These are phyloP conservation scores for Escallonia rubra DNA, from an alignment of 129 eudicot genomes.

Conservation along the genomic window DNA sequence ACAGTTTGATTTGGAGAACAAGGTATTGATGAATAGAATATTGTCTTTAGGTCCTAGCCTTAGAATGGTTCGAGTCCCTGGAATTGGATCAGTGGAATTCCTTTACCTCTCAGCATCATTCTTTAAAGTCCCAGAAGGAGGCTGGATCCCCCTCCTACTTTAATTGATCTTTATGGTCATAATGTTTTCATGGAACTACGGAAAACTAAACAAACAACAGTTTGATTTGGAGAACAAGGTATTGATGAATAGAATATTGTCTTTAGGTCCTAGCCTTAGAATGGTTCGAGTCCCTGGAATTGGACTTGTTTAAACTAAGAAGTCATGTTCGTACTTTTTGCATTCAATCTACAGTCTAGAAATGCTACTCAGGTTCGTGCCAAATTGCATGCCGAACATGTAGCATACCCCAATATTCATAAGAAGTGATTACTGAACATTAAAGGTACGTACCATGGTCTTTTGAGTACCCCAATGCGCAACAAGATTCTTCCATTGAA, in stretches of 20 bases:
- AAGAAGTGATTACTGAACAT: too few relatives aligned
- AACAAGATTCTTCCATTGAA: too few relatives aligned
- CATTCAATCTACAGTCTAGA: too few relatives aligned
- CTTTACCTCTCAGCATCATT: constrained; percentile 52
- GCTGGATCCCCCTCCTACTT: constrained; percentile 50
- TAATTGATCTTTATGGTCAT: constrained; percentile 31
- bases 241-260: constrained; percentile 36
- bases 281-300: constrained; percentile 54
- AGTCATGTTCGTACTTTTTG: too few relatives aligned
- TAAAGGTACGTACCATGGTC: too few relatives aligned
- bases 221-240: constrained; percentile 55
- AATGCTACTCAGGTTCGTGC: too few relatives aligned
- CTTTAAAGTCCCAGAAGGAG: constrained; percentile 49
- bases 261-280: constrained; percentile 47
- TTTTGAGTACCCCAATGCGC: too few relatives aligned
- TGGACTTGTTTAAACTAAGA: constrained; percentile 47
- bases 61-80: constrained; percentile 51
- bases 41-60: constrained; percentile 45
- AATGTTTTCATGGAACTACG: constrained; percentile 55
- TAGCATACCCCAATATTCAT: too few relatives aligned
- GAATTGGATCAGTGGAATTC: constrained; percentile 46
- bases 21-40: constrained; percentile 42
- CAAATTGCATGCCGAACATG: too few relatives aligned
- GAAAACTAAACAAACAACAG: constrained; percentile 42
- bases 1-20: constrained; percentile 47